Base-by-base conservation (phyloP, 208 protist species). In the Crithidia acanthocephali region DNA sequence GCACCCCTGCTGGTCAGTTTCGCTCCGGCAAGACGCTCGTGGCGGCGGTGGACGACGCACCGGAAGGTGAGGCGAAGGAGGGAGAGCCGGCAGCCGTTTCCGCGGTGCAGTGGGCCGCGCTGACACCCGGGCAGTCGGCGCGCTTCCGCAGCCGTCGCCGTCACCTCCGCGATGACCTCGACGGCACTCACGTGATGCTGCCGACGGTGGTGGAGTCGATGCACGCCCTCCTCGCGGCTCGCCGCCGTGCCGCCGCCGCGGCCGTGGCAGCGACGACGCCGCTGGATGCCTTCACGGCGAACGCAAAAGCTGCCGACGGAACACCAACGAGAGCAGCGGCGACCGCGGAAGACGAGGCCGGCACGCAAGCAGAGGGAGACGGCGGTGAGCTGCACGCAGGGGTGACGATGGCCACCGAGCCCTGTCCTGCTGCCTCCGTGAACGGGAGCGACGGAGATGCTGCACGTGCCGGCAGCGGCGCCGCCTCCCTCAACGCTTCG, bases 1-100 rank as follows among this genome's bases (percentile, higher is more conserved):
- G 75, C 57, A 70, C 55, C 6, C 15, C 70, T 5, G 61, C 61
- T 13, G 76, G 70, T 20, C 18, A 64, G 50, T 76, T 81, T 32
- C 76, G 56, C 53, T 80, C 75, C 27, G 75, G 75, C 8, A 22
- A 9, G 44, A 79, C 74, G 1, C 59, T 69, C 15, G 23, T 69
- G 9, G 2, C 56, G 4, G 33, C 8, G 16, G 18, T 25, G 27
- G 52, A 47, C 22, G 44, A 22, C 15, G 8, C 2, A 11, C 5
- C 8, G 35, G 35, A n/a, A 48, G 44, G 44, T 48, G 44, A 3
- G 9, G 18, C 9, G 18, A 3, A 48, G 16, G 16, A 48, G 5
- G 44, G 18, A 48, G 16, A 48, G 40, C 32, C 53, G 30, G 27
- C 35, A 35, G 18, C 61, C 22, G 22, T 35, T 37, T 28, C 18